phyloP scores from a whole-genome alignment of 805 yeast genomes.

The Torulaspora indica region DNA sequence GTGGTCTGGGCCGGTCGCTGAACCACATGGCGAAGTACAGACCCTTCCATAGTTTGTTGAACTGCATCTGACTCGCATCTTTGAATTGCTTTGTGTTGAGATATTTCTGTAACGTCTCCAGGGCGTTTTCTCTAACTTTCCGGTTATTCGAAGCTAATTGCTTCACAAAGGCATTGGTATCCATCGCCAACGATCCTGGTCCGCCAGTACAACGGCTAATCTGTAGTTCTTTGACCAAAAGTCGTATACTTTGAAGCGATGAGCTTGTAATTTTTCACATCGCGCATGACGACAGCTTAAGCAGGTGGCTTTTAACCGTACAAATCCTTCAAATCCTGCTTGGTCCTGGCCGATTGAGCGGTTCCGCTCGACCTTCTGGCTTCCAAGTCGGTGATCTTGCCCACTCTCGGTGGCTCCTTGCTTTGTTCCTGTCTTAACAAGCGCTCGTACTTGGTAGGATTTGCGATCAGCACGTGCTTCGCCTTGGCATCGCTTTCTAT shows the following conservation, averaged over 20 bases:
- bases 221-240: not conserved
- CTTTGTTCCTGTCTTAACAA: slow-evolving; percentile 17
- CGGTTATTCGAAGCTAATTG: slow-evolving; percentile 78
- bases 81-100: slow-evolving; percentile 45
- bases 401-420: slow-evolving; percentile 2
- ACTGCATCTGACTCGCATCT: slow-evolving; percentile 45
- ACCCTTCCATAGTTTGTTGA: slow-evolving; percentile 94
- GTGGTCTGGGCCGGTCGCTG: slow-evolving; percentile 88
- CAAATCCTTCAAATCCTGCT: slow-evolving; percentile 17
- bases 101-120: slow-evolving; percentile 58
- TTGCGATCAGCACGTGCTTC: slow-evolving; percentile 34
- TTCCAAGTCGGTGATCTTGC: slow-evolving; percentile 5
- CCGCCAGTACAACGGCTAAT: not conserved
- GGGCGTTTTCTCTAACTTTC: slow-evolving; percentile 66
- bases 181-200: slow-evolving; percentile 23
- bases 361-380: slow-evolving; percentile 26
- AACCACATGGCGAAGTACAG: slow-evolving; percentile 94
- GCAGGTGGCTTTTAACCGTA: slow-evolving; percentile 19
- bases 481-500: slow-evolving; percentile 25
- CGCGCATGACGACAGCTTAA: slow-evolving; percentile 1
- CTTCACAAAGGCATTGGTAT: slow-evolving; percentile 57
- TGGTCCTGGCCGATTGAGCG: slow-evolving; percentile 18
- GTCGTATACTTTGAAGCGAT: slow-evolving; percentile 2
- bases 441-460: slow-evolving; percentile 35
- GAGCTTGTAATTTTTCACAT: slow-evolving; percentile 9